Evolutionary conservation across 2,329 filamentous ascomycete genomes (phyloP).

Genomic region (Penicillium sp.): DNA sequence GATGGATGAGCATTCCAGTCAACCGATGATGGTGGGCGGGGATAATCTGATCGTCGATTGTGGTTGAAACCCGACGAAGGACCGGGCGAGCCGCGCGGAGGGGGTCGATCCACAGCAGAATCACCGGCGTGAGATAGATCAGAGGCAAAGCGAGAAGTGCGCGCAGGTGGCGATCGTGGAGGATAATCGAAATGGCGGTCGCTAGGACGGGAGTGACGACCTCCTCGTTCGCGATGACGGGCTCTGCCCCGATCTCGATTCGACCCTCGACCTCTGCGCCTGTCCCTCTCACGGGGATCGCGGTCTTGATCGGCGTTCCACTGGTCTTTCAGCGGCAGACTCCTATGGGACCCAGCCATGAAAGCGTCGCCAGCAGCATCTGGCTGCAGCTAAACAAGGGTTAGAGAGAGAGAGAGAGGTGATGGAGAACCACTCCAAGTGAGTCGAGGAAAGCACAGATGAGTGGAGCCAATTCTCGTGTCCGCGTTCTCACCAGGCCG

Average conservation of each 20-base stretch:
- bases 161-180: slow-evolving; percentile 38
- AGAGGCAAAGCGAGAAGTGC: slow-evolving; percentile 31
- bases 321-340: slow-evolving; percentile 51
- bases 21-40: slow-evolving; percentile 21
- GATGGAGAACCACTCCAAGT: slow-evolving; percentile 13
- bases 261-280: slow-evolving; percentile 44
- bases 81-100: slow-evolving; percentile 28
- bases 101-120: slow-evolving; percentile 26
- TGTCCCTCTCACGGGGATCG: slow-evolving; percentile 37
- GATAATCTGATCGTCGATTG: slow-evolving; percentile 22
- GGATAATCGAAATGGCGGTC: slow-evolving; percentile 42
- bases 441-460: slow-evolving; percentile 14
- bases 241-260: slow-evolving; percentile 38
- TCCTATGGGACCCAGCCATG: slow-evolving; percentile 52
- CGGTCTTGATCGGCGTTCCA: slow-evolving; percentile 48
- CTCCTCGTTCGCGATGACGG: slow-evolving; percentile 40
- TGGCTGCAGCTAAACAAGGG: slow-evolving; percentile 22
- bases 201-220: slow-evolving; percentile 34
- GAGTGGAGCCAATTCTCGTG: slow-evolving; percentile 23
- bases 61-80: slow-evolving; percentile 21
- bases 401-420: slow-evolving; percentile 4
- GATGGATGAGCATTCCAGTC: slow-evolving; percentile 19
- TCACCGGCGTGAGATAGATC: slow-evolving; percentile 32
- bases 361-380: slow-evolving; percentile 45
- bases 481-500: slow-evolving; percentile 30